Evolutionary conservation across 2,329 filamentous ascomycete species (phyloP).

Genomic region (Didymellaceae sp.): DNA sequence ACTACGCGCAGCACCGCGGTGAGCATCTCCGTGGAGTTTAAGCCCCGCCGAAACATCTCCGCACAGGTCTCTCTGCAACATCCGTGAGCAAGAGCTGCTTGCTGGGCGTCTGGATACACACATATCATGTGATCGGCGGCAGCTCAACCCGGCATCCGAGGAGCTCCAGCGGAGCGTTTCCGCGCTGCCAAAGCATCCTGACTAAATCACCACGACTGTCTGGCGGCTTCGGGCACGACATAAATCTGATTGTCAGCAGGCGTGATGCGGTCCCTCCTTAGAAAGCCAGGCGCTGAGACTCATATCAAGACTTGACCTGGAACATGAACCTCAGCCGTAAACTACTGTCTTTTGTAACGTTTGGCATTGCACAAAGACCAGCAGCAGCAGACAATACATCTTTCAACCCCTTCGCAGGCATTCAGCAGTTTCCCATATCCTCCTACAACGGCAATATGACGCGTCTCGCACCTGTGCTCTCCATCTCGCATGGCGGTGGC

Average conservation of each 20-base stretch:
- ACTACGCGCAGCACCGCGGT: too few relatives aligned
- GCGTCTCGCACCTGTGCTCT: conserved; percentile 48
- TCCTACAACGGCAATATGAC: conserved; percentile 38
- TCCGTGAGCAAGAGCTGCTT: too few relatives aligned
- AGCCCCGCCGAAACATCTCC: too few relatives aligned
- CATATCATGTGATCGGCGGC: conserved; percentile 16
- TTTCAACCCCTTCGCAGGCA: conserved; percentile 30
- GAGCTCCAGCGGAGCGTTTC: conserved; percentile 27
- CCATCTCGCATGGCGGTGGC: conserved; percentile 53
- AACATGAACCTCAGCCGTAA: conserved; percentile 28
- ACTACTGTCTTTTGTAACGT: conserved; percentile 21
- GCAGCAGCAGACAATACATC: conserved; percentile 29
- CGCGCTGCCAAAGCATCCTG: conserved; percentile 25
- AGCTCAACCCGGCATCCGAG: neutral
- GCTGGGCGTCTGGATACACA: too few relatives aligned
- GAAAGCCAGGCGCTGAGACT: neutral
- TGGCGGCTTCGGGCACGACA: conserved; percentile 1
- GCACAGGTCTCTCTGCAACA: too few relatives aligned
- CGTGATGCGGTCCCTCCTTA: conserved; percentile 9
- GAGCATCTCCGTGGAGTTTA: too few relatives aligned
- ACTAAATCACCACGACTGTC: conserved; percentile 22
- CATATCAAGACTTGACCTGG: neutral
- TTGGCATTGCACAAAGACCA: conserved; percentile 10
- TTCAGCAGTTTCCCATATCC: conserved; percentile 38
- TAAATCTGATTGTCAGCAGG: conserved; percentile 12